phyloP scores from a whole-genome alignment of 495 filamentous ascomycete species.

The Aspergillus nidulans region DNA sequence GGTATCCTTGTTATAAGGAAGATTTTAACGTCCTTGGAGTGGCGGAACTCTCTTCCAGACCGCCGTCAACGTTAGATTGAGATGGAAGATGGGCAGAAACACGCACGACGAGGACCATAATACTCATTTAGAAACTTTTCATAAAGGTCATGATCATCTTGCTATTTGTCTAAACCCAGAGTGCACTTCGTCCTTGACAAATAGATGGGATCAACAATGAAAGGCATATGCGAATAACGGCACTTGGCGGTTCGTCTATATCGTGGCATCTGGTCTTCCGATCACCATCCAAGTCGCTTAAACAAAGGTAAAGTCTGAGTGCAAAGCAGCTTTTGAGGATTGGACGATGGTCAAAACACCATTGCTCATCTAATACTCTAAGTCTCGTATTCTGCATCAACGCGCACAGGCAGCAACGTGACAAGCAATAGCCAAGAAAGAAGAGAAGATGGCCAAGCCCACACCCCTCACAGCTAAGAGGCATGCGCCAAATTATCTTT shows the following conservation, averaged over 20 bases:
- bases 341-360: conserved; percentile 36
- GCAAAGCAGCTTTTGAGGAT: conserved; percentile 55
- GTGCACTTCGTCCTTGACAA: conserved; percentile 71
- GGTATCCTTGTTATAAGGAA: conserved; percentile 71
- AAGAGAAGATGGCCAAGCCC: no score
- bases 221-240: conserved; percentile 71
- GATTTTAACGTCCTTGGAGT: conserved; percentile 82
- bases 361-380: conserved; percentile 35
- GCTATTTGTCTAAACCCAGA: conserved; percentile 63
- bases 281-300: conserved; percentile 48
- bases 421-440: no score
- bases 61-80: conserved; percentile 73
- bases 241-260: conserved; percentile 60
- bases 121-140: conserved; percentile 58
- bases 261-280: conserved; percentile 50
- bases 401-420: no score
- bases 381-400: conserved; percentile 18
- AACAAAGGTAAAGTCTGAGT: conserved; percentile 57
- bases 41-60: conserved; percentile 64
- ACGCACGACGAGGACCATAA: conserved; percentile 83
- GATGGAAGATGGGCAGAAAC: conserved; percentile 75
- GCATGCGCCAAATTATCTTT: no score
- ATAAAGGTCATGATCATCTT: conserved; percentile 54
- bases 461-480: no score
- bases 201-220: conserved; percentile 69